Evolutionary conservation across 2,329 filamentous ascomycete species (phyloP).

Genomic region (Metarhizium guizhouense): DNA sequence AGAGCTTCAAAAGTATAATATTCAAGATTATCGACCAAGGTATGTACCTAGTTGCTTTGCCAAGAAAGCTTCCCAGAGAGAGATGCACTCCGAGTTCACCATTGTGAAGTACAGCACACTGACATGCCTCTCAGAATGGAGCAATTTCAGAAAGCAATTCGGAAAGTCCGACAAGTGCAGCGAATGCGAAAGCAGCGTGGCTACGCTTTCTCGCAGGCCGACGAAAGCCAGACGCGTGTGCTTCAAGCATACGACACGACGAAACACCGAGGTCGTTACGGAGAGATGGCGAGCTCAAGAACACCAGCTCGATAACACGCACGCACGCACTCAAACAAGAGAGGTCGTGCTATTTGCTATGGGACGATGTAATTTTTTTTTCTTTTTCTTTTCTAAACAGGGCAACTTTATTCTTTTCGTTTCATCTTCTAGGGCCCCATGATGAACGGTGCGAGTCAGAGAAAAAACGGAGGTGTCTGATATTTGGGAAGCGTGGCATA

Average conservation of each 20-base stretch:
- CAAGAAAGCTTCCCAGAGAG: not conserved
- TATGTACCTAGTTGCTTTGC: conserved; percentile 31
- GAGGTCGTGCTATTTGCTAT: not conserved
- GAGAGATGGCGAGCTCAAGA: conserved; percentile 69
- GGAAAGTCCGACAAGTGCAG: conserved; percentile 95
- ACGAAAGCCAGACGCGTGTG: conserved; percentile 90
- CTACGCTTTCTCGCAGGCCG: conserved; percentile 95
- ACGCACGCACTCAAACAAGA: too few relatives aligned
- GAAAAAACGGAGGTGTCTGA: not conserved
- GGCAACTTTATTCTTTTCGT: not conserved
- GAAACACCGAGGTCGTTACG: conserved; percentile 79
- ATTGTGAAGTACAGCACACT: not conserved
- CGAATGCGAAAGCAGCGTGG: conserved; percentile 98
- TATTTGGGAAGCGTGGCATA: conserved; percentile 1
- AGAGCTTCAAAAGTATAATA: conserved; percentile 99
- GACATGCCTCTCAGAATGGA: conserved; percentile 66
- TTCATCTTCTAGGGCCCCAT: not conserved
- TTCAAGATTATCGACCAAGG: conserved; percentile 96
- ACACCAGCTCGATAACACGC: conserved; percentile 15
- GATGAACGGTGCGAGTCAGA: not conserved
- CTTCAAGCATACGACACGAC: conserved; percentile 98
- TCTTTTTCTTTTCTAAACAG: not conserved
- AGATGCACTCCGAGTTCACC: not conserved
- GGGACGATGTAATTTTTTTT: not conserved
- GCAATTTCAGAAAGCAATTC: conserved; percentile 98